Conservation (phyloP, 2,329 filamentous ascomycete genomes). For the Claviceps capensis region DNA sequence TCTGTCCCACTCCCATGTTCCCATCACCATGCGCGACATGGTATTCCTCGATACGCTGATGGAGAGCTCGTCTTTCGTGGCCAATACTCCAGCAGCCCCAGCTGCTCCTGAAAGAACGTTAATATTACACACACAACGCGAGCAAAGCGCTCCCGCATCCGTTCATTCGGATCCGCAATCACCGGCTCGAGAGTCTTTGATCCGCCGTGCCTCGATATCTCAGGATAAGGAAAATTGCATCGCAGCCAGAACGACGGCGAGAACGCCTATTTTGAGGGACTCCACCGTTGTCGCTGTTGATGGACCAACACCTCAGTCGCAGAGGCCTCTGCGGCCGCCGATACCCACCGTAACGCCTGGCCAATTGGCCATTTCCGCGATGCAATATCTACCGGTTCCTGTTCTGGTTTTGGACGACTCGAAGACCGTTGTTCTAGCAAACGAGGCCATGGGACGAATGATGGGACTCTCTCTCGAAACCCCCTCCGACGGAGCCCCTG, state of each 20-base stretch:
- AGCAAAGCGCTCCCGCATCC: background rate
- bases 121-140: background rate
- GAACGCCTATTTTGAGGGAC: constrained; percentile 19
- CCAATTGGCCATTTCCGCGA: constrained; percentile 49
- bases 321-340: constrained; percentile 24
- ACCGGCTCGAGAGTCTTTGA: background rate
- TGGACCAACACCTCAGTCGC: constrained; percentile 20
- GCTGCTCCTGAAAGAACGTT: constrained; percentile 11
- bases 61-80: constrained; percentile 16
- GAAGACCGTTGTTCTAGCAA: constrained; percentile 60
- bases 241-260: constrained; percentile 14
- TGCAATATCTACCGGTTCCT: constrained; percentile 64
- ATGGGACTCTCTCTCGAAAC: constrained; percentile 36
- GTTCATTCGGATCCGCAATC: background rate
- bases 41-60: constrained; percentile 17
- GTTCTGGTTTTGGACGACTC: constrained; percentile 52
- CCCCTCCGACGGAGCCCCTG: constrained; percentile 25
- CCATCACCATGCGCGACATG: constrained; percentile 16
- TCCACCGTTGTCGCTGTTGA: constrained; percentile 9
- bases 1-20: constrained; percentile 9
- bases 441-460: constrained; percentile 60
- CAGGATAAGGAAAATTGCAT: constrained; percentile 15
- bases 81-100: constrained; percentile 11
- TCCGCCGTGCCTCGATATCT: background rate
- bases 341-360: constrained; percentile 36